Base-by-base conservation (phyloP, 495 filamentous ascomycete species). In the Xylaria venustula region DNA sequence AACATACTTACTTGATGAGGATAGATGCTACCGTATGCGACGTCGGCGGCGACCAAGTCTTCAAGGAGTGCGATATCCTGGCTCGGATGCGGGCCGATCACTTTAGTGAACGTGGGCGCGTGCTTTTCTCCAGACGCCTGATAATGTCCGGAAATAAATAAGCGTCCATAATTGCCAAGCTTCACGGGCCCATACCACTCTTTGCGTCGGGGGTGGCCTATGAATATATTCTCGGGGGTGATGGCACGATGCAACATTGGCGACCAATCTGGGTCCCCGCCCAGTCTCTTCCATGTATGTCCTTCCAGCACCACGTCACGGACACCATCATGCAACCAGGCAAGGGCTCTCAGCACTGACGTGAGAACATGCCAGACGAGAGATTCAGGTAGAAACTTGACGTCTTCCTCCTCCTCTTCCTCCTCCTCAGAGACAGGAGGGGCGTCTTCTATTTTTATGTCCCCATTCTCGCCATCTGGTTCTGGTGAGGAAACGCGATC, bases 151-250 rank as follows among this genome's bases (percentile, higher is more conserved):
- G 67, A 69, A 19, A 80, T 68, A 25, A 63, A 68, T 11, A 75
- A 65, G 4, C 50, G 57, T 17, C 58, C 49, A 42, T 79, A 81
- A 17, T 76, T 71, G 25, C 80, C 80, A 47, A 83, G 54, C 69
- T 81, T 83, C 52, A 79, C 80, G 4, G 55, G 44, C 1, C 79
- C 80, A 44, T 81, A 83, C 51, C 71, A 77, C 69, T 83, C 79
- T 2, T 53, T 56, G 14, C 75, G 75, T n/a, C 66, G 63, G 7
- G 79, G 75, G 30, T 75, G 70, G 64, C 73, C 64, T 54, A 83
- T 59, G 54, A 75, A 78, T 34, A 83, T 73, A 44, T 79, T 82
- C 25, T 61, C 60, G 0, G 79, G 68, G 25, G 28, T 58, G 36
- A 83, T 67, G 44, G 75, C 68, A 23, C 74, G 64, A 57, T 82